Evolutionary conservation across 2,329 filamentous ascomycete genomes (phyloP).

Genomic region (Sordariomycetes sp.): DNA sequence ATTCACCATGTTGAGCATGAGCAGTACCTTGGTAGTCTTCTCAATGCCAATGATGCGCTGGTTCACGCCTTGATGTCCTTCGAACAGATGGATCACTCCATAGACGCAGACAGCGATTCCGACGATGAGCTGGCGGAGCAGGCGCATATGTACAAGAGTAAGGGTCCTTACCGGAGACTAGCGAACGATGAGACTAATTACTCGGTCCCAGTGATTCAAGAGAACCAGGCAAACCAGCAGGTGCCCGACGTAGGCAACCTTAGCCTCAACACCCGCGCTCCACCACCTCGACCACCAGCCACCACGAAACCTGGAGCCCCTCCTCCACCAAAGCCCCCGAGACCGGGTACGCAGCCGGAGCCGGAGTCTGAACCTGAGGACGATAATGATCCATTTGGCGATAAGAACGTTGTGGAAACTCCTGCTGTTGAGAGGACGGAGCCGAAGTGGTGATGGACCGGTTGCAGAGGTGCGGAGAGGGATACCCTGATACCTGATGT

Average conservation of each 20-base stretch:
- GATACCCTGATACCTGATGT: too few relatives aligned
- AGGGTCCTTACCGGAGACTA: constrained; percentile 7
- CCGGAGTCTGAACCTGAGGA: constrained; percentile 54
- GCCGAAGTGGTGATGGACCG: constrained; percentile 20
- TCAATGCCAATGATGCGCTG: constrained; percentile 94
- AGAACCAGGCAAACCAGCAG: constrained; percentile 12
- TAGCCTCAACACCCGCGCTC: constrained; percentile 30
- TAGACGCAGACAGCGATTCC: constrained; percentile 65
- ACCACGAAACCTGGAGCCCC: constrained; percentile 41
- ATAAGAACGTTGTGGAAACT: constrained; percentile 59
- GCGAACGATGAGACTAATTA: background rate
- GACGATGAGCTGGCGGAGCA: constrained; percentile 61
- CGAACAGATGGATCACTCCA: constrained; percentile 83
- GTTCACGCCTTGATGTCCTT: constrained; percentile 88
- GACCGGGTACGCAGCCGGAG: constrained; percentile 23
- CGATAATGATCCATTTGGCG: constrained; percentile 81
- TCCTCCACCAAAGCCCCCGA: constrained; percentile 30
- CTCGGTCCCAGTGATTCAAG: background rate
- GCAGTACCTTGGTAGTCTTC: constrained; percentile 81
- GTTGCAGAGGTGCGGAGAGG: too few relatives aligned
- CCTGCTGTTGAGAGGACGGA: constrained; percentile 18
- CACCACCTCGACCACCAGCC: constrained; percentile 37
- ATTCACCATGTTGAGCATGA: constrained; percentile 88
- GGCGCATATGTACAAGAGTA: constrained; percentile 55
- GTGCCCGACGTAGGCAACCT: constrained; percentile 35